These are phyloP conservation scores for Onygenales sp. DNA, from an alignment of 2,329 filamentous ascomycete species.

Conservation along the genomic window DNA sequence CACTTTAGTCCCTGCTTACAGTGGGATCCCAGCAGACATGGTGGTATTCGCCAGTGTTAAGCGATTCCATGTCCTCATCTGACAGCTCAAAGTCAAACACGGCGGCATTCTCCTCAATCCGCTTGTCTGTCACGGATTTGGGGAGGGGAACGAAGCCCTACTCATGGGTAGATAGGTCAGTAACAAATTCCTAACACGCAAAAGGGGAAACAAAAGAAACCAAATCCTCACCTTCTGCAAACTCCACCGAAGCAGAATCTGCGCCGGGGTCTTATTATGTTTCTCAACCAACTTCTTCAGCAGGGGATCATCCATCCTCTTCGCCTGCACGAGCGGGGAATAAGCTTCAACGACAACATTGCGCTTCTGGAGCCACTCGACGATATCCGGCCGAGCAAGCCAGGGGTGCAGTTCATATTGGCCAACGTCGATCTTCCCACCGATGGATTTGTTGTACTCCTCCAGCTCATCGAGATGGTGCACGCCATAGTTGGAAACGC, in stretches of 20 bases:
- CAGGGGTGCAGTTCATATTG: constrained; percentile 90
- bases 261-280: constrained; percentile 48
- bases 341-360: constrained; percentile 53
- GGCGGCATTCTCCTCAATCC: constrained; percentile 52
- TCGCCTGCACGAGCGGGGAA: constrained; percentile 37
- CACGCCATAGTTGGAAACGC: constrained; percentile 33
- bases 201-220: neutral
- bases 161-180: neutral
- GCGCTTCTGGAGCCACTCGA: constrained; percentile 61
- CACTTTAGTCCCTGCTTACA: constrained; percentile 7
- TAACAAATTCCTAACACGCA: neutral
- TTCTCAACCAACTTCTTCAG: constrained; percentile 45
- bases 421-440: constrained; percentile 67
- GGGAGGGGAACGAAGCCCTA: constrained; percentile 54
- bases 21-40: constrained; percentile 50
- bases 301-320: constrained; percentile 43
- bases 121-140: constrained; percentile 50
- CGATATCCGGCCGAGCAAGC: constrained; percentile 70
- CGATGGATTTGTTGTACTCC: constrained; percentile 30
- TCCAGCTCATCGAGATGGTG: constrained; percentile 32
- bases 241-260: constrained; percentile 53
- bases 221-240: constrained; percentile 40
- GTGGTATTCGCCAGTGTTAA: constrained; percentile 47
- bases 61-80: constrained; percentile 47
- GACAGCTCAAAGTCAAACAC: constrained; percentile 53